Base-by-base conservation (phyloP, 306 rosid genomes). In the Hylodesmum podocarpum region DNA sequence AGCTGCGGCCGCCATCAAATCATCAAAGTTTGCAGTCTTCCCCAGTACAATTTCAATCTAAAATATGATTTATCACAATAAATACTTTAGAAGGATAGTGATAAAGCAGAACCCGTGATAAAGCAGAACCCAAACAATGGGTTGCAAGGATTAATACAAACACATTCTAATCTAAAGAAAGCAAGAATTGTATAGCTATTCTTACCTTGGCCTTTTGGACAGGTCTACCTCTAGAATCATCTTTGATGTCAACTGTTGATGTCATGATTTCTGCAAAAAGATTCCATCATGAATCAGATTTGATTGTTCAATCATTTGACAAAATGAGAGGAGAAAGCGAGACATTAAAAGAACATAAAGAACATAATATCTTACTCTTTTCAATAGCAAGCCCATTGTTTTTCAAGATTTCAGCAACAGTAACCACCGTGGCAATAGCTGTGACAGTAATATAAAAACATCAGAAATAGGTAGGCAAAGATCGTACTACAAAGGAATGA, bases 381-480 rank as follows among this genome's bases (percentile, higher is more conserved):
- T 91, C 97, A 54, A 89, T 80, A 53, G 97, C 97, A 68, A 91
- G 84, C 24, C 91, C 97, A 19, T 87, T 89, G 79, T 91, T 89
- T 82, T 91, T 91, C 85, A 91, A 76, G 39, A 91, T 91, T 83
- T 91, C 97, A 71, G 97, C 92, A 74, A 89, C 85, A 11, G 94
- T 87, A 13, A 89, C 97, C 49, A 91, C 97, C 0, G 97, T 89
- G 21, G 97, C 89, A 85, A 91, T 91, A 70, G 97, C 97, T 91
- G 87, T 27, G 44, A 40, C 65, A 66, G 49, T 1, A 73, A 61
- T 84, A 4, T 8, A 39, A 8, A 64, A n/a, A 70, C 18, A 75
- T 79, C 63, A 65, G 82, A 75, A 53, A 73, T 34, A 18, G 10
- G 41, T 14, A 1, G 47, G 21, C 57, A 36, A 46, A 55, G 54